Evolutionary conservation across 305 asterid species (phyloP).

Genomic region (Solanum hybrid): DNA sequence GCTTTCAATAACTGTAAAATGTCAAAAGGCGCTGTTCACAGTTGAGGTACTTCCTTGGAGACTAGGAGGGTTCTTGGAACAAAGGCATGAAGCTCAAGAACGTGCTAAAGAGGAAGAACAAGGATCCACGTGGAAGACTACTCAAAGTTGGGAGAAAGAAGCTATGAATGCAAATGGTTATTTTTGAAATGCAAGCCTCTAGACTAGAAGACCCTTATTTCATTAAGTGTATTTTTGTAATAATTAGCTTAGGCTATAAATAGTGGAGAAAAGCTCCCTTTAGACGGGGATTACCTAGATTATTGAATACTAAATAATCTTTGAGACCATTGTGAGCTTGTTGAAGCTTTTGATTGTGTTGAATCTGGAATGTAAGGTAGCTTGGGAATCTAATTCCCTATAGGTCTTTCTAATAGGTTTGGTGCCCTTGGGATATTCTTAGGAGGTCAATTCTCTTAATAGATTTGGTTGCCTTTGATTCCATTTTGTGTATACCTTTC

Average conservation of each 20-base stretch:
- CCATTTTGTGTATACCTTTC: neutral
- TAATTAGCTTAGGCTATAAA: neutral
- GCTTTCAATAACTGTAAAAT: neutral
- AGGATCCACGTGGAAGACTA: neutral
- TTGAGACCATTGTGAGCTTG: neutral
- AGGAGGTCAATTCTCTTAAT: neutral
- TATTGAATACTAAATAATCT: neutral
- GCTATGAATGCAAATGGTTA: neutral
- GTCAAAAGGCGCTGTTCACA: neutral
- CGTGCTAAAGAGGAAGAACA: neutral
- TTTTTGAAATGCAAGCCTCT: neutral
- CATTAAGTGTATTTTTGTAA: neutral
- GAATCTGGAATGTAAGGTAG: neutral
- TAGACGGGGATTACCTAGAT: neutral
- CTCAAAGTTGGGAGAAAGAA: neutral
- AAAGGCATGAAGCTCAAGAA: neutral
- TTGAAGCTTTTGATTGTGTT: neutral
- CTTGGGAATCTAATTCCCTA: neutral
- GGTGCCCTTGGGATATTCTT: neutral
- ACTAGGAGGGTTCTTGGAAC: neutral
- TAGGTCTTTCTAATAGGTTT: neutral
- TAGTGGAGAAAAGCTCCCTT: neutral
- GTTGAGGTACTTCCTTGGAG: neutral
- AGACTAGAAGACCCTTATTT: neutral
- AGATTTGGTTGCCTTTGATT: neutral